phyloP scores from a whole-genome alignment of 305 asterid species.

The Fraxinus baroniana region DNA sequence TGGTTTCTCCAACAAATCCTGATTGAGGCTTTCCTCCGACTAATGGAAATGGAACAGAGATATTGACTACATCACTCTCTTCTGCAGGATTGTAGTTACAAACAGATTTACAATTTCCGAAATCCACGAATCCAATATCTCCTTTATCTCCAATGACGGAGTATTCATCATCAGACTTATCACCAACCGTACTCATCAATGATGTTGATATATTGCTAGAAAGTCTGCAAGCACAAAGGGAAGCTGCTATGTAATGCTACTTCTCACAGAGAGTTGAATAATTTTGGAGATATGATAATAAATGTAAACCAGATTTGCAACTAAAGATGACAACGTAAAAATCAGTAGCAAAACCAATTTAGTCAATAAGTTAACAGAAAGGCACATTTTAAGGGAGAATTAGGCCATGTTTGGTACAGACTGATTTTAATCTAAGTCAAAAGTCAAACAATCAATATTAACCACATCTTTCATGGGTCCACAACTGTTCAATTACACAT shows the following conservation, averaged over 20 bases:
- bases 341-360: neutral
- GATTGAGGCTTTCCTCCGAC: conserved; percentile 64
- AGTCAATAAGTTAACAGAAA: neutral
- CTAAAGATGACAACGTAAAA: neutral
- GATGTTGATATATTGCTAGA: conserved; percentile 10
- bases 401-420: too few relatives aligned
- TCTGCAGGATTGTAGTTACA: conserved; percentile 59
- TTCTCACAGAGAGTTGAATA: neutral
- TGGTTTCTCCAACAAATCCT: conserved; percentile 61
- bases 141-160: conserved; percentile 71
- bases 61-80: conserved; percentile 54
- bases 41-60: conserved; percentile 78
- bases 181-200: conserved; percentile 42
- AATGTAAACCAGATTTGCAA: neutral
- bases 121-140: conserved; percentile 78
- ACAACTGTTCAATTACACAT: too few relatives aligned
- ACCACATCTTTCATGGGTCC: too few relatives aligned
- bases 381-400: neutral
- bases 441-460: too few relatives aligned
- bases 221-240: conserved; percentile 35
- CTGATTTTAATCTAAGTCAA: too few relatives aligned
- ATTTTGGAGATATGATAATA: neutral
- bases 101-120: conserved; percentile 45
- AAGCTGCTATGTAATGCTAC: conserved; percentile 11
- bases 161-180: conserved; percentile 73